Percentiles rank a stretch among this genome's conserved stretches.
phyloP scores from a whole-genome alignment of 345 rosid genomes.

The Eucalyptus cloeziana region DNA sequence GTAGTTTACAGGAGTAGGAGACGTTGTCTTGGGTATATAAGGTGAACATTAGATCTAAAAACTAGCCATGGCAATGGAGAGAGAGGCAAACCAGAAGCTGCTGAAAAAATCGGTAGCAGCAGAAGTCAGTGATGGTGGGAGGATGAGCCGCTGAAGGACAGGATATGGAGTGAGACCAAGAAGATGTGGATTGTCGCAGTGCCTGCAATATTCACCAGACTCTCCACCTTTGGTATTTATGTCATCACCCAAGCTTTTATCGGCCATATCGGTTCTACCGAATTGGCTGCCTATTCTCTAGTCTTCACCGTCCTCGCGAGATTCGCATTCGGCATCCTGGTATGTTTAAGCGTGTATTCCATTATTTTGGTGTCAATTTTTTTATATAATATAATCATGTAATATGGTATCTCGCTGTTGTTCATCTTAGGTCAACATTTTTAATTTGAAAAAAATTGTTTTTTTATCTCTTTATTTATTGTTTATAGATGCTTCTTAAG shows the following conservation, averaged over 20 bases:
- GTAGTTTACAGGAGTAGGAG: not conserved
- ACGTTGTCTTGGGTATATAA: not conserved
- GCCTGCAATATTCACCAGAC: conserved; percentile 66
- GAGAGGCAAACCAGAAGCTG: conserved; percentile 10
- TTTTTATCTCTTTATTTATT: not conserved
- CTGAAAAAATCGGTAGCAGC: not conserved
- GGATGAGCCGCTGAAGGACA: conserved; percentile 2
- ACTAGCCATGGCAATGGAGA: conserved; percentile 1
- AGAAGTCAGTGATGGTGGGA: not conserved
- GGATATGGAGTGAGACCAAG: conserved; percentile 45
- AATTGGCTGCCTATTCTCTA: conserved; percentile 74
- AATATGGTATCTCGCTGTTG: not conserved
- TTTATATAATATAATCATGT: not conserved
- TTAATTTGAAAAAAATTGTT: not conserved
- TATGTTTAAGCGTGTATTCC: not conserved
- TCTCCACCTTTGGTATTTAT: conserved; percentile 47
- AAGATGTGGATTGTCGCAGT: conserved; percentile 68
- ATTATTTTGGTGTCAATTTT: not conserved
- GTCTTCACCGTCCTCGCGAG: conserved; percentile 46
- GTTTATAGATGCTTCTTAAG: not conserved
- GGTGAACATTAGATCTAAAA: not conserved
- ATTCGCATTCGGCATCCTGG: conserved; percentile 59
- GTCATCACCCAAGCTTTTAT: conserved; percentile 55
- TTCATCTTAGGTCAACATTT: not conserved
- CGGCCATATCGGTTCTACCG: conserved; percentile 55